phyloP scores from a whole-genome alignment of 768 basidiomycete genomes.

The Kwoniella mangroviensis region DNA sequence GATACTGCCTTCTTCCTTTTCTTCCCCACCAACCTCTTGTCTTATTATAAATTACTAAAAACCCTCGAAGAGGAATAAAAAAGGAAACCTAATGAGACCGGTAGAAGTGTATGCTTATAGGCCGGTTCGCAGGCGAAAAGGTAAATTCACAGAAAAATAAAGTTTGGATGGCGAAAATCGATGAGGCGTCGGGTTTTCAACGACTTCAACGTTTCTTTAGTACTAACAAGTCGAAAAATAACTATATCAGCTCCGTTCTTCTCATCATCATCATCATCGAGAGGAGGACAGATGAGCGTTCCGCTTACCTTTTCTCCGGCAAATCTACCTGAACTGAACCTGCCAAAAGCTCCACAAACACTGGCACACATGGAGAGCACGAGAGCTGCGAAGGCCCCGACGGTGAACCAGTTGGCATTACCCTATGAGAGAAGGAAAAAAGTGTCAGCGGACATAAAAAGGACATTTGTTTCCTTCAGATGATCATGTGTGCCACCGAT shows the following conservation, averaged over 20 bases:
- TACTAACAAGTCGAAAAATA: no score
- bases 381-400: conserved; percentile 73
- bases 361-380: conserved; percentile 70
- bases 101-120: no score
- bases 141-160: no score
- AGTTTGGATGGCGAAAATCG: no score
- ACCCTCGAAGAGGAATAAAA: neutral
- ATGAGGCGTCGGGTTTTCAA: no score
- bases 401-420: conserved; percentile 80
- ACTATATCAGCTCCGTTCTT: no score
- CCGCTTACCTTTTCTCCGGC: conserved; percentile 47
- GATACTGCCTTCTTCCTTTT: neutral
- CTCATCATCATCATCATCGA: no score
- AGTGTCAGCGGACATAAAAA: neutral
- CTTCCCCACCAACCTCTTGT: neutral
- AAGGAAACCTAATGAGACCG: no score
- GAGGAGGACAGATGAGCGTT: neutral
- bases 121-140: no score
- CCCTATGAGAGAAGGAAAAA: conserved; percentile 63
- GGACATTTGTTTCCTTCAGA: no score
- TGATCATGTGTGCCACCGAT: no score
- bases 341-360: conserved; percentile 70
- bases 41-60: neutral
- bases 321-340: conserved; percentile 59
- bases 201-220: no score